phyloP scores from a whole-genome alignment of 495 filamentous ascomycete species.

The Penicillium flavigenum region DNA sequence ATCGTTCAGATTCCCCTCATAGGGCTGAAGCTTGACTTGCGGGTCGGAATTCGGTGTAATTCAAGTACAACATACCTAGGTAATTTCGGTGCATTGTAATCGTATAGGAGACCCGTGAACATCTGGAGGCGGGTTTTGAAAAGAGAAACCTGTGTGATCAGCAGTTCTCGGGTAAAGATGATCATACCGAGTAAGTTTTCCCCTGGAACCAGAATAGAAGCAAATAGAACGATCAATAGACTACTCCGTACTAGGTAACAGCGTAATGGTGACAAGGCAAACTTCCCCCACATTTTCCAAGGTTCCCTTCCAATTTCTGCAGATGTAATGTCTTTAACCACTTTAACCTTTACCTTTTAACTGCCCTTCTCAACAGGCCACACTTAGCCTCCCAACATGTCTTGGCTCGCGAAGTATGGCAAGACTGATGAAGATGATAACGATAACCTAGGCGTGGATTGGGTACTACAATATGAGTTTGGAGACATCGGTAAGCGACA shows the following conservation, averaged over 20 bases:
- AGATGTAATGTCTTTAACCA: not conserved
- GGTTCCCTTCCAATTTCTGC: not conserved
- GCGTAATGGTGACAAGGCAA: not conserved
- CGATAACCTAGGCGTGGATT: conserved; percentile 45
- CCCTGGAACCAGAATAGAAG: not conserved
- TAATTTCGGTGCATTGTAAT: not conserved
- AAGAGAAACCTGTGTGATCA: not conserved
- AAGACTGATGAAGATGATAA: conserved; percentile 27
- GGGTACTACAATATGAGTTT: conserved; percentile 46
- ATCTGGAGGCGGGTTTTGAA: not conserved
- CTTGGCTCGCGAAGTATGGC: conserved; percentile 30
- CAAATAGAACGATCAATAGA: not conserved
- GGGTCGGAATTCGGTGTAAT: conserved; percentile 2
- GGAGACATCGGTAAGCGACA: conserved; percentile 33
- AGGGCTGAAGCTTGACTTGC: conserved; percentile 32
- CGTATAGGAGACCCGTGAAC: not conserved
- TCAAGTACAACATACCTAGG: too few species aligned
- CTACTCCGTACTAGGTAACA: too few species aligned
- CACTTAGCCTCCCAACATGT: conserved; percentile 17
- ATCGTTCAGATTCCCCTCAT: conserved; percentile 16
- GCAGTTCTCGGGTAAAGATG: not conserved
- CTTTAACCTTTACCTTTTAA: not conserved
- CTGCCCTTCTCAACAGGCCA: not conserved
- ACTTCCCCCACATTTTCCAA: conserved; percentile 5
- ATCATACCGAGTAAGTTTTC: not conserved